phyloP scores from a whole-genome alignment of 2,329 filamentous ascomycete species.

The Rutstroemia sp. region DNA sequence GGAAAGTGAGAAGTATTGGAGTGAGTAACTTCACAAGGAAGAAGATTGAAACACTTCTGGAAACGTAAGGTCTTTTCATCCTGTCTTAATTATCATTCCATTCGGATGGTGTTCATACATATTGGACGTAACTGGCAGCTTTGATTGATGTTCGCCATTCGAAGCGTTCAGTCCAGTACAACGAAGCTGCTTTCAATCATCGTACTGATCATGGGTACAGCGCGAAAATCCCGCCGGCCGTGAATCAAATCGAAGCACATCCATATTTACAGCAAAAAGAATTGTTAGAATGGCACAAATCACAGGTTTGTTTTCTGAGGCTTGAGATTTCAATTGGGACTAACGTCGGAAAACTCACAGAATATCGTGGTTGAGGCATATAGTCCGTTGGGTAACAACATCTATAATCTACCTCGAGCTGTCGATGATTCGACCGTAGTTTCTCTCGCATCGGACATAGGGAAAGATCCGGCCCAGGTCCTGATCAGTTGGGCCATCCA shows the following conservation, averaged over 20 bases:
- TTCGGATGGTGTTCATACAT: neutral
- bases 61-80: slow-evolving; percentile 26
- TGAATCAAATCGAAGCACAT: slow-evolving; percentile 65
- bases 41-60: slow-evolving; percentile 36
- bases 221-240: slow-evolving; percentile 50
- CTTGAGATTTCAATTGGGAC: too few species aligned
- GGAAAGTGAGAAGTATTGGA: slow-evolving; percentile 40
- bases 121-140: neutral
- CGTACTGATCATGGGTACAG: neutral
- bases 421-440: slow-evolving; percentile 43
- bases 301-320: slow-evolving; percentile 31
- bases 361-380: slow-evolving; percentile 56
- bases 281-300: slow-evolving; percentile 48
- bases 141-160: neutral
- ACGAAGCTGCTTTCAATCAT: too few species aligned
- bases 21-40: slow-evolving; percentile 43
- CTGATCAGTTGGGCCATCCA: slow-evolving; percentile 48
- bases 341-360: neutral
- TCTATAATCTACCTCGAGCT: slow-evolving; percentile 35
- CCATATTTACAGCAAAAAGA: slow-evolving; percentile 57
- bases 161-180: too few species aligned
- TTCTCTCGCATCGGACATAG: slow-evolving; percentile 44
- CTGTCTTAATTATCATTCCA: neutral
- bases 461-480: slow-evolving; percentile 44
- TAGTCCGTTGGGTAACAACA: slow-evolving; percentile 55